A percentile compares a stretch with the other conserved stretches of the same genome.
phyloP scores from a whole-genome alignment of 345 rosid species.

The Syzygium aromaticum region DNA sequence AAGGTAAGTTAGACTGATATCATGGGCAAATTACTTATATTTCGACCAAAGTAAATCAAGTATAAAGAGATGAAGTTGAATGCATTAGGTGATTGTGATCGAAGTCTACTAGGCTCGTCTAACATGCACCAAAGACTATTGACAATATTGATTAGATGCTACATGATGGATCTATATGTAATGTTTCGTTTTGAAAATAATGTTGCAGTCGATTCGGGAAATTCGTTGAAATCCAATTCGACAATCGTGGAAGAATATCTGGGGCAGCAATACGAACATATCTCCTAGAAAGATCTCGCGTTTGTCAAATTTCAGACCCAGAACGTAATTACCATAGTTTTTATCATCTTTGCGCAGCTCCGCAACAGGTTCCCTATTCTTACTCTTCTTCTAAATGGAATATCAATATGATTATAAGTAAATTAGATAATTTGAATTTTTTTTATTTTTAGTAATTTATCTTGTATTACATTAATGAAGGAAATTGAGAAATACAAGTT shows the following conservation, averaged over 20 bases:
- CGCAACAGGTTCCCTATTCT: constrained; percentile 41
- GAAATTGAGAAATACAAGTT: constrained; percentile 74
- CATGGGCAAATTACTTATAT: not conserved
- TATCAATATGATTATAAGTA: not conserved
- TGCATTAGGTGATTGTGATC: not conserved
- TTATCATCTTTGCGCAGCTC: constrained; percentile 90
- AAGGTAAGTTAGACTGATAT: not conserved
- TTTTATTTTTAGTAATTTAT: constrained; percentile 1
- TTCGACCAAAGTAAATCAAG: not conserved
- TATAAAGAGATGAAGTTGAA: not conserved
- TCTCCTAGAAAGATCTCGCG: constrained; percentile 94
- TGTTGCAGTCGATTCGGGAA: constrained; percentile 85
- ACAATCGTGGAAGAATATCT: constrained; percentile 67
- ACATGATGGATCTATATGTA: not conserved
- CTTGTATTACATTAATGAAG: constrained; percentile 22
- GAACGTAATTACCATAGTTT: constrained; percentile 96
- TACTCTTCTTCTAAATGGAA: not conserved
- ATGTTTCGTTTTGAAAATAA: not conserved
- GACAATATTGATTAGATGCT: not conserved
- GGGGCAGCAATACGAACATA: constrained; percentile 95
- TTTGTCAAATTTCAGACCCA: constrained; percentile 86
- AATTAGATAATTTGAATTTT: not conserved
- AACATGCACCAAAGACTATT: not conserved
- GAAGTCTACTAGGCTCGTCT: not conserved
- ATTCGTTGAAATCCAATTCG: constrained; percentile 91